These are phyloP conservation scores for Exophiala phaeomuriformis DNA, from an alignment of 2,329 filamentous ascomycete species.

Conservation along the genomic window DNA sequence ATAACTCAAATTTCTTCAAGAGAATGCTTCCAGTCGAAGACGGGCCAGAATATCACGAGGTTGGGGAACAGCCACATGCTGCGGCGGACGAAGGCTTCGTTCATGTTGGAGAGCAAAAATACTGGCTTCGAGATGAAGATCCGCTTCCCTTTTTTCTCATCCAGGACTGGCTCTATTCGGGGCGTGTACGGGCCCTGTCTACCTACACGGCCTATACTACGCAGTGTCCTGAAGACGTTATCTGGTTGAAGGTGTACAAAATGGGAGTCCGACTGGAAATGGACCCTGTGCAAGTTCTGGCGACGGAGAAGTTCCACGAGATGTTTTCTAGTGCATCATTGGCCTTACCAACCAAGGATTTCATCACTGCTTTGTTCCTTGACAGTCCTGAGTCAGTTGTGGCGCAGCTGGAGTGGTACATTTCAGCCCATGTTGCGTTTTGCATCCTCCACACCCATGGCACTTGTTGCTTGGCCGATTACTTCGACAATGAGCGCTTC, in stretches of 20 bases:
- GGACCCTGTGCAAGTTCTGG: not conserved
- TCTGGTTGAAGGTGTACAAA: slow-evolving; percentile 8
- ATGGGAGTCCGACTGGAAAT: slow-evolving; percentile 10
- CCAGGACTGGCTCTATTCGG: slow-evolving; percentile 45
- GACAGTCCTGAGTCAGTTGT: no score
- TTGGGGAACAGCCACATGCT: no score
- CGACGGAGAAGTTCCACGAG: slow-evolving; percentile 1
- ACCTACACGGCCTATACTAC: slow-evolving; percentile 2
- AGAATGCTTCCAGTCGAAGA: no score
- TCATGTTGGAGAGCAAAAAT: slow-evolving; percentile 35
- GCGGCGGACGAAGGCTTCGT: not conserved
- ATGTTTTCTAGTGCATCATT: slow-evolving; percentile 1
- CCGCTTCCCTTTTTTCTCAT: slow-evolving; percentile 51
- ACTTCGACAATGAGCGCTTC: no score
- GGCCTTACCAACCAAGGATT: slow-evolving; percentile 2
- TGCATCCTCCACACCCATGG: no score
- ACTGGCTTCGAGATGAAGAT: slow-evolving; percentile 43
- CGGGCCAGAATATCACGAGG: no score
- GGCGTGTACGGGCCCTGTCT: slow-evolving; percentile 1
- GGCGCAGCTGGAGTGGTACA: no score
- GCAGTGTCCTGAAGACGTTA: not conserved
- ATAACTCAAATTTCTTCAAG: slow-evolving; percentile 5
- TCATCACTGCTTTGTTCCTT: not conserved
- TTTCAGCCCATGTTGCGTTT: no score
- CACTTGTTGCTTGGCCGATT: no score